These are phyloP conservation scores for Pseudozyma sp. DNA, from an alignment of 1,284 basidiomycete genomes.

Conservation along the genomic window DNA sequence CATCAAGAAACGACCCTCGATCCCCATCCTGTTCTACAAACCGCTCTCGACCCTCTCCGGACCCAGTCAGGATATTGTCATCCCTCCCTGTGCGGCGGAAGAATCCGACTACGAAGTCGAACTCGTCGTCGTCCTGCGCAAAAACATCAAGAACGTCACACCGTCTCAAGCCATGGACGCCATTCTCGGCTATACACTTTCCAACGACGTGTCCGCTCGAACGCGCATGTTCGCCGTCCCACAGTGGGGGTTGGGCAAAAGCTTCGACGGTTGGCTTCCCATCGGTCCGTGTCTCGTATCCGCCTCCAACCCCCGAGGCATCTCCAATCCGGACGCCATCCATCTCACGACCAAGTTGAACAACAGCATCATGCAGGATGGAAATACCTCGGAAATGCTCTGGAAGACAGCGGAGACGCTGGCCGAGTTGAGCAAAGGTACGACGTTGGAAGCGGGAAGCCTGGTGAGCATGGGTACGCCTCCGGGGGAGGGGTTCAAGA, in stretches of 20 bases:
- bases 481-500: conserved; percentile 78
- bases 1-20: conserved; percentile 24
- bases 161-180: conserved; percentile 33
- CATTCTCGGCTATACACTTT: conserved; percentile 52
- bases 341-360: conserved; percentile 78
- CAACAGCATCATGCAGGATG: conserved; percentile 78
- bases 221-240: conserved; percentile 55
- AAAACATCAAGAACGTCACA: conserved; percentile 39
- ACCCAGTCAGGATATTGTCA: conserved; percentile 36
- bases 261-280: conserved; percentile 51
- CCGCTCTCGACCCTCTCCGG: conserved; percentile 36
- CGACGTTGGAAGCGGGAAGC: conserved; percentile 83
- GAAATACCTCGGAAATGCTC: conserved; percentile 73
- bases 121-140: conserved; percentile 47
- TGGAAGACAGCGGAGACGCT: conserved; percentile 58
- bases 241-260: conserved; percentile 57
- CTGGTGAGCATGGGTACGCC: conserved; percentile 77
- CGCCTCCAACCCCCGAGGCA: conserved; percentile 70
- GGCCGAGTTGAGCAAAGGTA: conserved; percentile 71
- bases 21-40: conserved; percentile 63
- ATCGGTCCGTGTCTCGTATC: conserved; percentile 41
- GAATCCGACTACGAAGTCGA: conserved; percentile 62
- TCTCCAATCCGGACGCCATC: conserved; percentile 79
- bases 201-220: conserved; percentile 53
- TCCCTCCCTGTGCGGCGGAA: conserved; percentile 39